phyloP scores from a whole-genome alignment of 2,329 filamentous ascomycete species.

The Dactylellina haptotyla region DNA sequence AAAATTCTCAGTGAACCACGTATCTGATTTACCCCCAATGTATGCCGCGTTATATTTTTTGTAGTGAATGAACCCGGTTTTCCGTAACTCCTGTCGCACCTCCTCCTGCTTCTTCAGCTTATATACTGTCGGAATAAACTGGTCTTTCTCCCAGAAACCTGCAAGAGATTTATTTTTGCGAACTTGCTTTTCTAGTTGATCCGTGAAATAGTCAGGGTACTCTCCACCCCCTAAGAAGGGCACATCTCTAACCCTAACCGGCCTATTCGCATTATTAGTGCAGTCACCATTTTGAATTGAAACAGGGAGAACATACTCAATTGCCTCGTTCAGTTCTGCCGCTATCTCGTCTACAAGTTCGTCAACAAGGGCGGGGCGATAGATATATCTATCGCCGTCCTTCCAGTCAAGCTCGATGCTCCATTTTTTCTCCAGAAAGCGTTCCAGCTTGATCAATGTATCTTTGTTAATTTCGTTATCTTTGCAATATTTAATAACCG shows the following conservation, averaged over 20 bases:
- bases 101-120: constrained; percentile 12
- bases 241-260: constrained; percentile 5
- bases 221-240: no score
- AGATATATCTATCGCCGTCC: constrained; percentile 35
- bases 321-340: constrained; percentile 14
- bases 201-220: constrained; percentile 13
- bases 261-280: no score
- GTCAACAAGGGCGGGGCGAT: constrained; percentile 15
- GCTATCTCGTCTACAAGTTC: constrained; percentile 8
- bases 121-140: constrained; percentile 28
- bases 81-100: constrained; percentile 1
- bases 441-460: constrained; percentile 55
- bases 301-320: constrained; percentile 2
- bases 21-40: constrained; percentile 24
- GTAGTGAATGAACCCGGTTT: constrained; percentile 4
- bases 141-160: constrained; percentile 13
- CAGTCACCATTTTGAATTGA: no score
- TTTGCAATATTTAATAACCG: constrained; percentile 52
- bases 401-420: constrained; percentile 53
- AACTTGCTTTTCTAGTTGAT: constrained; percentile 7
- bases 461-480: constrained; percentile 55
- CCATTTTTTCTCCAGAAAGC: constrained; percentile 41
- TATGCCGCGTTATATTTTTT: constrained; percentile 33
- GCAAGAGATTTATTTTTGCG: constrained; percentile 15
- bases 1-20: constrained; percentile 15